Conservation (phyloP, 495 filamentous ascomycete genomes). For the Penicillium canariense region DNA sequence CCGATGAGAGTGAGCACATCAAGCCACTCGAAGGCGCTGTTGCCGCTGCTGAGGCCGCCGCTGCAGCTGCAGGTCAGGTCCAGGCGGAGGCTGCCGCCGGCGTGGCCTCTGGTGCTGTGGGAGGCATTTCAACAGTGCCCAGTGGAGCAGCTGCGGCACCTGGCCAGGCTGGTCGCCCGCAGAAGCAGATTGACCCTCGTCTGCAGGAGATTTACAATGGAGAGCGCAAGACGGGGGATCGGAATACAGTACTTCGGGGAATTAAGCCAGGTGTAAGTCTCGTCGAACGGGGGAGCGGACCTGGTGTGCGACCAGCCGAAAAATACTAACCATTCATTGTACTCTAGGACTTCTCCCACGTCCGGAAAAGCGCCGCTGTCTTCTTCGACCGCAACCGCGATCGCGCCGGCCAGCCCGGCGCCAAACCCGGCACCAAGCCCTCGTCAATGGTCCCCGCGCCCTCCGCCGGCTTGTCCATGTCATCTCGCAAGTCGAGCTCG, state of each 20-base stretch:
- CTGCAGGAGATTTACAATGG: slow-evolving; percentile 85
- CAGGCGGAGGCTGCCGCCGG: slow-evolving; percentile 37
- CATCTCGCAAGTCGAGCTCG: slow-evolving; percentile 51
- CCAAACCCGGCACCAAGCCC: slow-evolving; percentile 41
- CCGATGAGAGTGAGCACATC: slow-evolving; percentile 89
- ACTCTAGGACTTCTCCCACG: slow-evolving; percentile 84
- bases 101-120: slow-evolving; percentile 43
- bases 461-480: slow-evolving; percentile 41
- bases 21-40: slow-evolving; percentile 68
- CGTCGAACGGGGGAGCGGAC: background rate
- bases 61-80: slow-evolving; percentile 42
- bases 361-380: slow-evolving; percentile 77
- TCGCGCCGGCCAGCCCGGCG: slow-evolving; percentile 39
- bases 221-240: slow-evolving; percentile 87
- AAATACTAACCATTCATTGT: slow-evolving; percentile 1
- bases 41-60: slow-evolving; percentile 50
- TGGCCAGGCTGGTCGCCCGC: slow-evolving; percentile 44
- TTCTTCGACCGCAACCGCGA: slow-evolving; percentile 68
- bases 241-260: slow-evolving; percentile 82
- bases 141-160: slow-evolving; percentile 50
- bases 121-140: slow-evolving; percentile 38
- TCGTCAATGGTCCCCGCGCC: slow-evolving; percentile 38
- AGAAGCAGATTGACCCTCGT: slow-evolving; percentile 71
- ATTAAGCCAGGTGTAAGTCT: slow-evolving; percentile 81
- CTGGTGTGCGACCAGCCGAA: background rate